A percentile compares a stretch with the other conserved stretches of the same genome.
These are phyloP conservation scores for Brettanomyces anomalus DNA, from an alignment of 805 yeast genomes.

Conservation along the genomic window DNA sequence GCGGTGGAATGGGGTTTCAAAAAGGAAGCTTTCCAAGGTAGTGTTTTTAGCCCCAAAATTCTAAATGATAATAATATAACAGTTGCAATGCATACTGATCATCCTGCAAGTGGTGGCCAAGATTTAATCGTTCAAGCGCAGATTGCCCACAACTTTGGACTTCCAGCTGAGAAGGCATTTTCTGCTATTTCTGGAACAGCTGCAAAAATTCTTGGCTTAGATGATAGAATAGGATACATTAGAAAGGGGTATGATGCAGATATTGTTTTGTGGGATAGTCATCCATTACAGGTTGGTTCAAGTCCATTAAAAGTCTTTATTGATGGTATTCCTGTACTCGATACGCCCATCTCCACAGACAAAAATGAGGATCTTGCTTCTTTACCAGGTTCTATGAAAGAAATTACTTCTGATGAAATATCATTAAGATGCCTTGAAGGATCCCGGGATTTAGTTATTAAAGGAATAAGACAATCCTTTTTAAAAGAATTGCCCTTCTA, in stretches of 20 bases:
- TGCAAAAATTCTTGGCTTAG: constrained; percentile 1
- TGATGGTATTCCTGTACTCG: constrained; percentile 1
- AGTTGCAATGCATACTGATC: constrained; percentile 1
- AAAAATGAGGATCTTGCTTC: background rate
- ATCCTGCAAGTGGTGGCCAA: constrained; percentile 2
- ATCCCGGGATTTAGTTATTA: background rate
- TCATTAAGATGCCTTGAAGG: background rate
- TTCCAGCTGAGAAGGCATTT: constrained; percentile 2
- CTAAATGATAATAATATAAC: background rate
- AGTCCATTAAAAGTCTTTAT: constrained; percentile 2
- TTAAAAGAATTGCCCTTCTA: background rate
- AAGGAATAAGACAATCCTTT: background rate
- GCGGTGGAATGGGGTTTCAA: constrained; percentile 2
- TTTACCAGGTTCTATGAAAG: background rate
- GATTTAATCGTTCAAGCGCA: constrained; percentile 1
- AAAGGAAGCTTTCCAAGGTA: constrained; percentile 2
- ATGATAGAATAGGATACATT: constrained; percentile 1
- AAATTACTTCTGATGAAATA: background rate
- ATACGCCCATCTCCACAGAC: background rate
- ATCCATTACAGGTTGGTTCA: constrained; percentile 1
- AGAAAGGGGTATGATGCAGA: constrained; percentile 3
- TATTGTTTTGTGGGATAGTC: constrained; percentile 2
- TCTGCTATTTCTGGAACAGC: constrained; percentile 1
- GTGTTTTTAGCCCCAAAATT: constrained; percentile 2
- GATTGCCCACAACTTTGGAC: constrained; percentile 1